These are phyloP conservation scores for Oidiodendron maius DNA, from an alignment of 495 filamentous ascomycete species.

Conservation along the genomic window DNA sequence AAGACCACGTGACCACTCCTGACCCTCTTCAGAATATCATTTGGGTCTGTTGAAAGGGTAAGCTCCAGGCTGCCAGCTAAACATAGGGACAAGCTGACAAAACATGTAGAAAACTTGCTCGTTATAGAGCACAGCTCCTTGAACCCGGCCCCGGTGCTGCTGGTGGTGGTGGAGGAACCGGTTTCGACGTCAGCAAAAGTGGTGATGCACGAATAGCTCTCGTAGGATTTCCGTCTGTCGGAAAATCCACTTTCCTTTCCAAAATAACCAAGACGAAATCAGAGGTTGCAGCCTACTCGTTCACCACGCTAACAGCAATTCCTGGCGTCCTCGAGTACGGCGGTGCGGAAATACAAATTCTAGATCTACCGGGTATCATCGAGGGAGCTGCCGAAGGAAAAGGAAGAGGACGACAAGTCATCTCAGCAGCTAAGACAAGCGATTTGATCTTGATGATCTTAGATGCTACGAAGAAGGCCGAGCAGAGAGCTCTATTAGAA, in stretches of 20 bases:
- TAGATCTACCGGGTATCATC: conserved; percentile 98
- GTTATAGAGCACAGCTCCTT: conserved; percentile 88
- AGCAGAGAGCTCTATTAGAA: conserved; percentile 86
- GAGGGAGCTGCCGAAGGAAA: conserved; percentile 96
- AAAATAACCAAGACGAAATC: conserved; percentile 99
- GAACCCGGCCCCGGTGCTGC: conserved; percentile 81
- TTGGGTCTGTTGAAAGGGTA: conserved; percentile 96
- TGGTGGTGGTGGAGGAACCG: conserved; percentile 64
- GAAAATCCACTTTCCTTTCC: conserved; percentile 97
- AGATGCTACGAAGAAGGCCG: conserved; percentile 93
- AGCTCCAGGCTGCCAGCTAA: background rate
- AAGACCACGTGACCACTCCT: conserved; percentile 10
- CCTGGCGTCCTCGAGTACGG: conserved; percentile 98
- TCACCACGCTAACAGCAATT: conserved; percentile 97
- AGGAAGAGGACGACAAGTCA: conserved; percentile 92
- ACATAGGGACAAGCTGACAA: conserved; percentile 6
- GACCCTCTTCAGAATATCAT: conserved; percentile 74
- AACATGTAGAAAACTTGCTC: conserved; percentile 77
- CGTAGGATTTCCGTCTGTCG: conserved; percentile 96
- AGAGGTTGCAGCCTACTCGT: conserved; percentile 93
- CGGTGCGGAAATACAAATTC: conserved; percentile 95
- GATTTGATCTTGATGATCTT: conserved; percentile 96
- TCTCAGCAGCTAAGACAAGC: conserved; percentile 98
- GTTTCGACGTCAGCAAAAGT: conserved; percentile 96
- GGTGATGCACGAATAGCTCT: conserved; percentile 96